Percentiles rank a stretch among this genome's conserved stretches.
phyloP scores from a whole-genome alignment of 805 yeast genomes.

The Blastobotrys parvus region DNA sequence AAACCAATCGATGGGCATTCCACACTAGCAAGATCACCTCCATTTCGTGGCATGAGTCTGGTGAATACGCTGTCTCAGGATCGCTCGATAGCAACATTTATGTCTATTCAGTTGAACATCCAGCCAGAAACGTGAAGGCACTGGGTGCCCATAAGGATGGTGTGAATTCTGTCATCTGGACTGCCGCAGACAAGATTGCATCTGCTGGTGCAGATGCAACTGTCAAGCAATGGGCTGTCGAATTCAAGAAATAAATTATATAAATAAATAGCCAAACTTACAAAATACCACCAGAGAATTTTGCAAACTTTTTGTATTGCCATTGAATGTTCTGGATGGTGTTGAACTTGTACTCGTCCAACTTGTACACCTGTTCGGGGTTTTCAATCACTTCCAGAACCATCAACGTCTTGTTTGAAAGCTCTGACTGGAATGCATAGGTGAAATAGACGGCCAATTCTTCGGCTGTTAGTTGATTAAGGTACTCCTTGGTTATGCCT shows the following conservation, averaged over 20 bases:
- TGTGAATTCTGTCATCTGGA: conserved; percentile 68
- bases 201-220: conserved; percentile 78
- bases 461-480: not conserved
- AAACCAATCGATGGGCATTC: conserved; percentile 90
- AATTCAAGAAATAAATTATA: not conserved
- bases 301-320: not conserved
- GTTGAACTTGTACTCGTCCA: not conserved
- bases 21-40: conserved; percentile 76
- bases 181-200: conserved; percentile 38
- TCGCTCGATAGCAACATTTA: conserved; percentile 78
- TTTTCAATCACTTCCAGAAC: not conserved
- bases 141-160: conserved; percentile 87
- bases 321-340: not conserved
- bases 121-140: conserved; percentile 65
- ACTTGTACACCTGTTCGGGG: not conserved
- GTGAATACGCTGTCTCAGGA: conserved; percentile 65
- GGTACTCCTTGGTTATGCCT: not conserved
- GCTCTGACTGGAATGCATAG: not conserved
- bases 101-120: conserved; percentile 70
- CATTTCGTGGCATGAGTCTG: conserved; percentile 72
- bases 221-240: conserved; percentile 57
- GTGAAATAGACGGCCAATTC: not conserved
- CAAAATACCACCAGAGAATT: not conserved
- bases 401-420: not conserved
- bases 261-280: not conserved